These are phyloP conservation scores for Monascus ruber DNA, from an alignment of 2,329 filamentous ascomycete species.

Conservation along the genomic window DNA sequence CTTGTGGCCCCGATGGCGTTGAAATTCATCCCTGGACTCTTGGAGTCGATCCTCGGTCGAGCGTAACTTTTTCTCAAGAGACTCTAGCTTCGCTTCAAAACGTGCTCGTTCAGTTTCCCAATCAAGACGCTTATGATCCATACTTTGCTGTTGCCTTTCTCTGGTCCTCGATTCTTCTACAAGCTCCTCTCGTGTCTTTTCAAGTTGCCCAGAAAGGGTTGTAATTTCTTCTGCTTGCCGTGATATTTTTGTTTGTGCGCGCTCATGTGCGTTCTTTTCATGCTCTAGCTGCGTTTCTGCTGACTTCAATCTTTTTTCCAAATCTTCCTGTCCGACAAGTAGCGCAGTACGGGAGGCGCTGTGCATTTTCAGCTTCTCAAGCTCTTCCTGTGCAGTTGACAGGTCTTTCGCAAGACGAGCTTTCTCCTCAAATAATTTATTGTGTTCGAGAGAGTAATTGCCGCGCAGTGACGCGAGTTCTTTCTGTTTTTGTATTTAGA, in stretches of 20 bases:
- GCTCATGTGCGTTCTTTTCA: slow-evolving; percentile 59
- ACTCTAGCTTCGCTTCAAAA: slow-evolving; percentile 59
- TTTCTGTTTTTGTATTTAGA: slow-evolving; percentile 39
- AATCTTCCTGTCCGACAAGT: slow-evolving; percentile 64
- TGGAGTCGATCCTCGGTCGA: slow-evolving; percentile 63
- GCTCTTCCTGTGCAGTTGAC: slow-evolving; percentile 46
- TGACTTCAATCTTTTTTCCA: slow-evolving; percentile 66
- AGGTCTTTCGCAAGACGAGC: slow-evolving; percentile 50
- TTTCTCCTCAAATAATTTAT: slow-evolving; percentile 58
- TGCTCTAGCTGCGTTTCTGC: slow-evolving; percentile 73
- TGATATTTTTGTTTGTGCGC: slow-evolving; percentile 34
- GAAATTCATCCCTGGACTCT: slow-evolving; percentile 44
- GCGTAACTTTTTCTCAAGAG: slow-evolving; percentile 58
- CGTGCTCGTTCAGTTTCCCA: slow-evolving; percentile 51
- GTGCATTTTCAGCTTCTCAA: slow-evolving; percentile 52
- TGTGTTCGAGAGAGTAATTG: slow-evolving; percentile 52
- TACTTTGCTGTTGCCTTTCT: slow-evolving; percentile 36
- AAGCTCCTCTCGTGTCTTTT: slow-evolving; percentile 40
- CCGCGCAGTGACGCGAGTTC: slow-evolving; percentile 60
- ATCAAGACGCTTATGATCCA: slow-evolving; percentile 47
- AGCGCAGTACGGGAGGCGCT: slow-evolving; percentile 52
- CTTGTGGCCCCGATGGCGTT: slow-evolving; percentile 28
- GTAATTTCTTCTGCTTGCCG: slow-evolving; percentile 30
- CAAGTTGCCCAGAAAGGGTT: slow-evolving; percentile 30
- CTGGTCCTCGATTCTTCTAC: slow-evolving; percentile 41